Conservation (phyloP, 2,329 filamentous ascomycete species). For the Arthrobotrys megalospora region DNA sequence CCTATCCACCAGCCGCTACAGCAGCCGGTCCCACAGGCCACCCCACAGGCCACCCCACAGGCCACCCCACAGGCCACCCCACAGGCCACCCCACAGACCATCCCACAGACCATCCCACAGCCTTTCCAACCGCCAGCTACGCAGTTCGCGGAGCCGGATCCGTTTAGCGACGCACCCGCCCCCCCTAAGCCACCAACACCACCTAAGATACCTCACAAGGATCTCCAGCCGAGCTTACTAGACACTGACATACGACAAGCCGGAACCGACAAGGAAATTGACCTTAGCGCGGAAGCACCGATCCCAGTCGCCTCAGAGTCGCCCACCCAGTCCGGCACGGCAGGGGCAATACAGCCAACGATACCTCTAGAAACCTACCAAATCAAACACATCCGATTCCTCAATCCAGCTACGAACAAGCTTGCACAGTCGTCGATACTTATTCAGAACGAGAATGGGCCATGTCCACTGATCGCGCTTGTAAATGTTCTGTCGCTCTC, state of each 20-base stretch:
- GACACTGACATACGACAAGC: slow-evolving; percentile 41
- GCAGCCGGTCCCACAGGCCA: slow-evolving; percentile 10
- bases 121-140: slow-evolving; percentile 4
- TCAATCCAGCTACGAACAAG: slow-evolving; percentile 75
- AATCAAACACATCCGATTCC: slow-evolving; percentile 92
- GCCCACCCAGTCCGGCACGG: slow-evolving; percentile 2
- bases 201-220: slow-evolving; percentile 37
- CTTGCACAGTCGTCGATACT: slow-evolving; percentile 86
- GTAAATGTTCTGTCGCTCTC: slow-evolving; percentile 93
- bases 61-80: slow-evolving; percentile 8
- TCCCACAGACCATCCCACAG: slow-evolving; percentile 9
- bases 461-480: slow-evolving; percentile 90
- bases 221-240: slow-evolving; percentile 35
- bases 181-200: slow-evolving; percentile 5
- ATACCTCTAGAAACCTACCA: slow-evolving; percentile 81
- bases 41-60: background rate
- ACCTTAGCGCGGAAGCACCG: slow-evolving; percentile 30
- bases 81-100: slow-evolving; percentile 19
- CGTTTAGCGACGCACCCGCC: slow-evolving; percentile 29
- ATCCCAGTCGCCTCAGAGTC: slow-evolving; percentile 44
- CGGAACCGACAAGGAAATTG: slow-evolving; percentile 48
- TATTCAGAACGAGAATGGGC: slow-evolving; percentile 93
- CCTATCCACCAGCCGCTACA: slow-evolving; percentile 3
- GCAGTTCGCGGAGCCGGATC: slow-evolving; percentile 33
- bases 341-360: slow-evolving; percentile 32